phyloP scores from a whole-genome alignment of 2,329 filamentous ascomycete species.

The Colletotrichum truncatum region DNA sequence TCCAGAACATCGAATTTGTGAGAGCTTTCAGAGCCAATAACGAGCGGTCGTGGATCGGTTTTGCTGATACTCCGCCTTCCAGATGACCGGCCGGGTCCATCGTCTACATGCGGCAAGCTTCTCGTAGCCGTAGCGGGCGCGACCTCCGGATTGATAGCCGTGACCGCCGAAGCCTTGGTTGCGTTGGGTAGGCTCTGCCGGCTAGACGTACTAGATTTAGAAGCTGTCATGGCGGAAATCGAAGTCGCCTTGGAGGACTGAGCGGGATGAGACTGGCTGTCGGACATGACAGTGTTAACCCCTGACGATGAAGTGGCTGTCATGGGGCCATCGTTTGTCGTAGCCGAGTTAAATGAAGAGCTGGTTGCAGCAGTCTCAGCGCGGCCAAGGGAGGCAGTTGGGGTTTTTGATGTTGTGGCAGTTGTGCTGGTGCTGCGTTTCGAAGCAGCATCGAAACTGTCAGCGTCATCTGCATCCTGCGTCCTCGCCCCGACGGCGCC shows the following conservation, averaged over 20 bases:
- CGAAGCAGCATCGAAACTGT: conserved; percentile 52
- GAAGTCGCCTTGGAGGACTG: conserved; percentile 59
- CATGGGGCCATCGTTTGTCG: conserved; percentile 43
- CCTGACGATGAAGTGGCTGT: conserved; percentile 49
- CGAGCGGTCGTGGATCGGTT: conserved; percentile 48
- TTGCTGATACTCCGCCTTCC: conserved; percentile 54
- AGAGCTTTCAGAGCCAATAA: conserved; percentile 45
- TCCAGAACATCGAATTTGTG: conserved; percentile 50
- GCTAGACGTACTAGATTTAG: conserved; percentile 51
- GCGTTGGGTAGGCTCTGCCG: conserved; percentile 53
- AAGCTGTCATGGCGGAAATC: conserved; percentile 53
- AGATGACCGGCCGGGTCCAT: conserved; percentile 47
- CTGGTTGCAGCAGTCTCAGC: conserved; percentile 47
- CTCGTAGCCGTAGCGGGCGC: conserved; percentile 58
- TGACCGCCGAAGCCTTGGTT: conserved; percentile 50
- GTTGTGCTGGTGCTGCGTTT: conserved; percentile 52
- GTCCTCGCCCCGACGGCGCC: conserved; percentile 62
- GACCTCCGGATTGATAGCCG: conserved; percentile 54
- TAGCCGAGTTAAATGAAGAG: conserved; percentile 42
- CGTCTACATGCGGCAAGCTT: conserved; percentile 52
- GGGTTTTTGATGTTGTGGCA: conserved; percentile 52
- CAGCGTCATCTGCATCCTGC: conserved; percentile 53
- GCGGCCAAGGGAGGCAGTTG: conserved; percentile 49
- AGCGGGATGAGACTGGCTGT: conserved; percentile 50
- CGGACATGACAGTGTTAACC: conserved; percentile 41